Conservation (phyloP, 768 basidiomycete genomes). For the Clitopilus passeckerianus region DNA sequence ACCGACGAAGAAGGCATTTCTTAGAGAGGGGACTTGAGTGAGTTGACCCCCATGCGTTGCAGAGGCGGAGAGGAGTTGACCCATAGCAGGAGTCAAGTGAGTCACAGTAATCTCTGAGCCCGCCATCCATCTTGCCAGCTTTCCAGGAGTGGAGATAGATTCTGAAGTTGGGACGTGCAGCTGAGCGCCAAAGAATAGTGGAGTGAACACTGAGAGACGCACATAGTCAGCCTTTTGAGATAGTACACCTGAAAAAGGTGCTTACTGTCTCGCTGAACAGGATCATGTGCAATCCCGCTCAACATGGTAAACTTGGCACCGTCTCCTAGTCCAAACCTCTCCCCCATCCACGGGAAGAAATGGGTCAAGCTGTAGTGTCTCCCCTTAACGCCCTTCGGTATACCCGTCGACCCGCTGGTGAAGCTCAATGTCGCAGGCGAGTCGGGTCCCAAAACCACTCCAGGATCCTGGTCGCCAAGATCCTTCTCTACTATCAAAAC, state of each 20-base stretch:
- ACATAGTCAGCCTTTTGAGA: not conserved
- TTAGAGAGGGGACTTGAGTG: slow-evolving; percentile 74
- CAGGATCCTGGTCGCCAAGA: slow-evolving; percentile 69
- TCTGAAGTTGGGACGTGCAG: slow-evolving; percentile 95
- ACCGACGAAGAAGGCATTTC: slow-evolving; percentile 97
- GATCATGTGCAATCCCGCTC: slow-evolving; percentile 98
- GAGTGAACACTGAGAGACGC: slow-evolving; percentile 79
- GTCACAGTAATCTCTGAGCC: slow-evolving; percentile 89
- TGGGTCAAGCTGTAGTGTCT: slow-evolving; percentile 95
- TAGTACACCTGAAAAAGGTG: slow-evolving; percentile 8
- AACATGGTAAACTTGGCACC: slow-evolving; percentile 95
- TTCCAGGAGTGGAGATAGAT: slow-evolving; percentile 94
- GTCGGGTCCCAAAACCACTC: slow-evolving; percentile 88
- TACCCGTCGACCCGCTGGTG: slow-evolving; percentile 95
- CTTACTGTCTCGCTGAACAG: slow-evolving; percentile 97
- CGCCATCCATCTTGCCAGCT: slow-evolving; percentile 98
- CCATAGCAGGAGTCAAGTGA: slow-evolving; percentile 98
- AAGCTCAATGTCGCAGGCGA: slow-evolving; percentile 92
- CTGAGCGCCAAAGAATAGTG: slow-evolving; percentile 93
- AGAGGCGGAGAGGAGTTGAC: slow-evolving; percentile 84
- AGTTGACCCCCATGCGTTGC: slow-evolving; percentile 45
- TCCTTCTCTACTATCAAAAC: slow-evolving; percentile 51
- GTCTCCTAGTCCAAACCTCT: slow-evolving; percentile 71
- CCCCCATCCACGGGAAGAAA: slow-evolving; percentile 99
- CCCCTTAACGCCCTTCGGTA: slow-evolving; percentile 96